Evolutionary conservation across 176 grass and related monocot species (phyloP).

Genomic region (Tuctoria greenei): DNA sequence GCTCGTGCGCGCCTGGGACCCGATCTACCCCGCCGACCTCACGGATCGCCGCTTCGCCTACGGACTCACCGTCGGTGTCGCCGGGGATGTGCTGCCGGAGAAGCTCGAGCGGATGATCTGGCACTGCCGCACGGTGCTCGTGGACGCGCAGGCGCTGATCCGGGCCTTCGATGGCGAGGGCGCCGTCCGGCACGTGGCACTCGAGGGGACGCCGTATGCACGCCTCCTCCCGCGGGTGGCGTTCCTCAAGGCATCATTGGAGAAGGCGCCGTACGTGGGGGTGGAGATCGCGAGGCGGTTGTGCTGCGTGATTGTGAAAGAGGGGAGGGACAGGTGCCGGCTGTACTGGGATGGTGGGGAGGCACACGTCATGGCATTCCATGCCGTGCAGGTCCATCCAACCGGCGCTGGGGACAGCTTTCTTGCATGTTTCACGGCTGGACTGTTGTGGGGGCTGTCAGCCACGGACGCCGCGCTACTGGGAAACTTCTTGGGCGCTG

Average conservation of each 20-base stretch:
- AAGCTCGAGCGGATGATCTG: conserved; percentile 70
- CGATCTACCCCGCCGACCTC: conserved; percentile 69
- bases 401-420: conserved; percentile 94
- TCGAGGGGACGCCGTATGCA: too few relatives aligned
- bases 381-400: conserved; percentile 72
- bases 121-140: conserved; percentile 72
- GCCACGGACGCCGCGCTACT: conserved; percentile 77
- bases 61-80: conserved; percentile 73
- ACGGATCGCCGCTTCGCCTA: conserved; percentile 57
- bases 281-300: conserved; percentile 56
- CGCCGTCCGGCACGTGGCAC: conserved; percentile 54
- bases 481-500: conserved; percentile 80
- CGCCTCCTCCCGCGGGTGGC: too few relatives aligned
- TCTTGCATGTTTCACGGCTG: conserved; percentile 68
- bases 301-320: conserved; percentile 87
- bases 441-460: conserved; percentile 72
- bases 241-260: too few relatives aligned
- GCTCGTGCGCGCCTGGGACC: conserved; percentile 64
- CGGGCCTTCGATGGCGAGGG: conserved; percentile 73
- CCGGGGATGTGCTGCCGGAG: conserved; percentile 69
- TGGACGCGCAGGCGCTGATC: conserved; percentile 91
- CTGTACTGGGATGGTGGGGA: conserved; percentile 71
- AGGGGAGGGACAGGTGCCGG: conserved; percentile 79
- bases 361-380: conserved; percentile 59
- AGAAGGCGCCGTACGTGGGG: too few relatives aligned